Percentiles rank a stretch among this genome's conserved stretches.
These are phyloP conservation scores for Cercospora sesami DNA, from an alignment of 2,329 filamentous ascomycete genomes.

Conservation along the genomic window DNA sequence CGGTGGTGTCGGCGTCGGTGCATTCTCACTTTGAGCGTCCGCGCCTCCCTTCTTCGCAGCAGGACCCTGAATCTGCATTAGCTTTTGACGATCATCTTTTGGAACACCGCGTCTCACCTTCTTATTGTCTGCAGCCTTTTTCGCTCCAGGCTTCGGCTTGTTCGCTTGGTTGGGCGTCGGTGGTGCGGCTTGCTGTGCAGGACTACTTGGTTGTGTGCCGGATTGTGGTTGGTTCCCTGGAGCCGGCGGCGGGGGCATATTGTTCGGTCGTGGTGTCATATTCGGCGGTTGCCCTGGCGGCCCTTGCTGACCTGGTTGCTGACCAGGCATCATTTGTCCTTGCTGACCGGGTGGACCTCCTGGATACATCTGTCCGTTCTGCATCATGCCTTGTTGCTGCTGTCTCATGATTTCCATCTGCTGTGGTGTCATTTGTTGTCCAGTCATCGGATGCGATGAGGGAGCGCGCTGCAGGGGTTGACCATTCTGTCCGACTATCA, in stretches of 20 bases:
- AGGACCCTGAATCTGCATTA: conserved; percentile 18
- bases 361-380: conserved; percentile 35
- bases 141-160: conserved; percentile 70
- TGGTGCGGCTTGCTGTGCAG: conserved; percentile 57
- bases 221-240: conserved; percentile 44
- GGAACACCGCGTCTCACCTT: conserved; percentile 37
- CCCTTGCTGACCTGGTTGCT: conserved; percentile 44
- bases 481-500: conserved; percentile 27
- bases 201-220: conserved; percentile 50
- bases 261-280: conserved; percentile 72
- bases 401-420: conserved; percentile 47
- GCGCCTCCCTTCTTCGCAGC: conserved; percentile 45
- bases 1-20: conserved; percentile 50
- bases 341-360: conserved; percentile 42
- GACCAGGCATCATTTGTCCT: conserved; percentile 43
- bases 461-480: conserved; percentile 44
- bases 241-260: conserved; percentile 54
- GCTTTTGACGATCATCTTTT: not conserved
- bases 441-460: conserved; percentile 64
- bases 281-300: conserved; percentile 56
- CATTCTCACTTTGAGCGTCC: conserved; percentile 37
- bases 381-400: conserved; percentile 30
- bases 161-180: conserved; percentile 73
- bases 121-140: conserved; percentile 62
- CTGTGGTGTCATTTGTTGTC: conserved; percentile 50